These are phyloP conservation scores for Dendrostoma leiphaemia DNA, from an alignment of 2,329 filamentous ascomycete genomes.

Conservation along the genomic window DNA sequence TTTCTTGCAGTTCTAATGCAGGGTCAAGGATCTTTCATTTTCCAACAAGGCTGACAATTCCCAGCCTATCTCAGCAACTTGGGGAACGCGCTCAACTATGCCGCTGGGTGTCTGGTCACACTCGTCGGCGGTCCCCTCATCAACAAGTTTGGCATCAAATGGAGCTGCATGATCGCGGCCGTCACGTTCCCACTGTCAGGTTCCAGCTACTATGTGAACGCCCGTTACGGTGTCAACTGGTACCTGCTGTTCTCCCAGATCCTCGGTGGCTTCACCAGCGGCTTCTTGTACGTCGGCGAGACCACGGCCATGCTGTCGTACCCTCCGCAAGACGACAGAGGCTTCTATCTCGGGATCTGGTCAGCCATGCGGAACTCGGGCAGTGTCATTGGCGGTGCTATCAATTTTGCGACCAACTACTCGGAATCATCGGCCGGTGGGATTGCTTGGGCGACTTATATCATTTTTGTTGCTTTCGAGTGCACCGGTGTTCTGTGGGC, in stretches of 20 bases:
- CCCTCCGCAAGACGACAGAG: conserved; percentile 30
- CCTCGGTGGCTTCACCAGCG: conserved; percentile 16
- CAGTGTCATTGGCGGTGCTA: conserved; percentile 32
- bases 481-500: conserved; percentile 30
- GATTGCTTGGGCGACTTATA: conserved; percentile 29
- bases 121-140: conserved; percentile 34
- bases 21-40: too few species aligned
- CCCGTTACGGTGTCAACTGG: conserved; percentile 27
- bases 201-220: conserved; percentile 33
- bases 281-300: conserved; percentile 33
- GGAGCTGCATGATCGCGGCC: conserved; percentile 34
- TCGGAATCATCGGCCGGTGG: conserved; percentile 20
- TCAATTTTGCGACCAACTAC: conserved; percentile 31
- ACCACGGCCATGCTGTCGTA: conserved; percentile 36
- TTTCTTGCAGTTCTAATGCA: background rate
- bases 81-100: conserved; percentile 14
- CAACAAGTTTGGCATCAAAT: conserved; percentile 37
- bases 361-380: conserved; percentile 31
- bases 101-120: conserved; percentile 12
- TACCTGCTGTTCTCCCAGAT: conserved; percentile 32
- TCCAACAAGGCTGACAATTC: too few species aligned
- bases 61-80: conserved; percentile 14
- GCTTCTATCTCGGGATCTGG: conserved; percentile 32
- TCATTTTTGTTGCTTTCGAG: conserved; percentile 28
- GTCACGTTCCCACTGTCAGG: conserved; percentile 31